Evolutionary conservation across 2,329 filamentous ascomycete genomes (phyloP), one percentile per base, ranked within the genome.

Genomic region (Aspergillus texensis): DNA sequence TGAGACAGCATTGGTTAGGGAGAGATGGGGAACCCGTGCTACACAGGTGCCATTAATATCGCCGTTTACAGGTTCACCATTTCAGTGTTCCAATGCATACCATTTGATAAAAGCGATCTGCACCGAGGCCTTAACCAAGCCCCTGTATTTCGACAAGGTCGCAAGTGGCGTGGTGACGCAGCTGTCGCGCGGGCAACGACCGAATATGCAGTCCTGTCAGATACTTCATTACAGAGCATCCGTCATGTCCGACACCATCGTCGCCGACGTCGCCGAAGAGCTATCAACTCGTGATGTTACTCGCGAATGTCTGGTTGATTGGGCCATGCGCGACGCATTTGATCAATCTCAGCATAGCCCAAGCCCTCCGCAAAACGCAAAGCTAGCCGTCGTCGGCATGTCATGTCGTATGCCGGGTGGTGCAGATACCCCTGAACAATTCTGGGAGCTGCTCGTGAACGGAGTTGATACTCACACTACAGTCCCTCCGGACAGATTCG

Each of bases 371-470:
- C 68, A 43, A 21, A 21, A 43, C 19, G 66, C 73, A 16, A 74
- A 68, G 45, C 65, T 75, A 32, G 64, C 70, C 3, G 69, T 76
- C 32, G 71, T 73, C 57, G 74, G 62, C 21, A 72, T 62, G 71
- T 72, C 55, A 48, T 72, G 62, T 46, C 59, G 55, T 56, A 59
- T 72, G 53, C 61, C 63, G 1, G 68, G 74, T 30, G 65, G 74
- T 1, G 67, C 71, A 16, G 59, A 68, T 36, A 41, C 59, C 24
- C 32, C 60, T 6, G 71, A 78, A 24, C 65, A 67, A 24, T 76
- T 80, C 57, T 80, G 78, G 78, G 66, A 79, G 21, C 46, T 80
- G 2, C 60, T 81, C 3, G 60, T 72, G 12, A 21, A 70, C 4
- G 78, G 77, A 3, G 67, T 68, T 2, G 77, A 80, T 60, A 69